phyloP scores from a whole-genome alignment of 805 yeast genomes.

The Pichia eremophila region DNA sequence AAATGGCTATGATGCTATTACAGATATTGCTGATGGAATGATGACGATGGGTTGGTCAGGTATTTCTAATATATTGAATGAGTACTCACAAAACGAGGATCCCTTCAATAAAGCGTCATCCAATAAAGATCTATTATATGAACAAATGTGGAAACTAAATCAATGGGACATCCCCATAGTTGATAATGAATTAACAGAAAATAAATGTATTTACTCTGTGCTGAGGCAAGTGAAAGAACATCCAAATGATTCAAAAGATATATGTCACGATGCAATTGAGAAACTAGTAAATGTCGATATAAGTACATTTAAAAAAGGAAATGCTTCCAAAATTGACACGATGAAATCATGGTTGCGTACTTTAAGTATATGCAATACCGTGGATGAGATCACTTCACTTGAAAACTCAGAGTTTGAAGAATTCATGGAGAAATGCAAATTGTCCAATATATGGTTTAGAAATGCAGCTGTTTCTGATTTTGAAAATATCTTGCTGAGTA shows the following conservation, averaged over 20 bases:
- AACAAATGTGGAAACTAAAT: slow-evolving; percentile 68
- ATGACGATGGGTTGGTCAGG: slow-evolving; percentile 47
- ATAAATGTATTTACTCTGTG: slow-evolving; percentile 42
- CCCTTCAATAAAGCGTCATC: neutral
- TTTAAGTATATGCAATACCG: slow-evolving; percentile 22
- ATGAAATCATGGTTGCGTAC: slow-evolving; percentile 25
- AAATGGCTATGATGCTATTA: neutral
- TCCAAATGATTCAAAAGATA: slow-evolving; percentile 11
- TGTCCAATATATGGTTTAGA: slow-evolving; percentile 30
- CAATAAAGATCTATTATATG: slow-evolving; percentile 29
- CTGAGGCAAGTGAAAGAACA: slow-evolving; percentile 38
- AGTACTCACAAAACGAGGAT: slow-evolving; percentile 7
- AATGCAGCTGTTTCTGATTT: slow-evolving; percentile 25
- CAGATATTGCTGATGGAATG: slow-evolving; percentile 30
- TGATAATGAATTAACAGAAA: slow-evolving; percentile 26
- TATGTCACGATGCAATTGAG: slow-evolving; percentile 15
- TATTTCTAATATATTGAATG: slow-evolving; percentile 34
- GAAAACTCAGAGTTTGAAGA: slow-evolving; percentile 2
- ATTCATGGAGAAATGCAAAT: slow-evolving; percentile 11
- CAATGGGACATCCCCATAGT: slow-evolving; percentile 67
- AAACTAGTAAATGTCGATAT: slow-evolving; percentile 1
- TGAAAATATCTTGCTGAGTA: slow-evolving; percentile 36
- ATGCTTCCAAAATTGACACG: slow-evolving; percentile 1
- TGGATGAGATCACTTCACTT: slow-evolving; percentile 13
- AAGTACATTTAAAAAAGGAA: neutral